Evolutionary conservation across 176 grass and related monocot species (phyloP).

Genomic region (Zea luxurians): DNA sequence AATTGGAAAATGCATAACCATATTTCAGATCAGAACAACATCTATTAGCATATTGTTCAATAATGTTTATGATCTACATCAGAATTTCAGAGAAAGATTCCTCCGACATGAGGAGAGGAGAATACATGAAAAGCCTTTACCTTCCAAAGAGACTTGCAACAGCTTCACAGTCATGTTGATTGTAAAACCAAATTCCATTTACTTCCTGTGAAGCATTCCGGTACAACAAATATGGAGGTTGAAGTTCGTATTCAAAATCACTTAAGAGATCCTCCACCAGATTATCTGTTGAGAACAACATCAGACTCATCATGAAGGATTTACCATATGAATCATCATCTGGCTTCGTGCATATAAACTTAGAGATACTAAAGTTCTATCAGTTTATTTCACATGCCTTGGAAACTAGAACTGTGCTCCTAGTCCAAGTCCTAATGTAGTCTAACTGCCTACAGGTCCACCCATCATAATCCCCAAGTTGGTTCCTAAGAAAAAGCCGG

Average conservation of each 20-base stretch:
- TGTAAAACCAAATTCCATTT: conserved; percentile 98
- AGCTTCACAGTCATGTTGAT: conserved; percentile 75
- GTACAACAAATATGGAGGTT: conserved; percentile 88
- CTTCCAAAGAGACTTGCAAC: conserved; percentile 77
- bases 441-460: too few relatives aligned
- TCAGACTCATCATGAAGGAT: not conserved
- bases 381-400: not conserved
- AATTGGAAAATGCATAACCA: not conserved
- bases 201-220: conserved; percentile 86
- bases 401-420: not conserved
- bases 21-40: not conserved
- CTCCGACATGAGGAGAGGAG: too few relatives aligned
- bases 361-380: conserved; percentile 7
- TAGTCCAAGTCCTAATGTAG: not conserved
- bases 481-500: not conserved
- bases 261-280: conserved; percentile 90
- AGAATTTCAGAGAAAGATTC: not conserved
- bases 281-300: conserved; percentile 63
- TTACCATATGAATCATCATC: not conserved
- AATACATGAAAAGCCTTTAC: conserved; percentile 34
- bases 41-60: not conserved
- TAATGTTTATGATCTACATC: not conserved
- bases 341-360: not conserved
- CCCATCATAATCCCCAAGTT: not conserved
- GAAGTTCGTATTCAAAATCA: conserved; percentile 93